phyloP scores from a whole-genome alignment of 176 grass and related monocot genomes.

The Secale cereale region DNA sequence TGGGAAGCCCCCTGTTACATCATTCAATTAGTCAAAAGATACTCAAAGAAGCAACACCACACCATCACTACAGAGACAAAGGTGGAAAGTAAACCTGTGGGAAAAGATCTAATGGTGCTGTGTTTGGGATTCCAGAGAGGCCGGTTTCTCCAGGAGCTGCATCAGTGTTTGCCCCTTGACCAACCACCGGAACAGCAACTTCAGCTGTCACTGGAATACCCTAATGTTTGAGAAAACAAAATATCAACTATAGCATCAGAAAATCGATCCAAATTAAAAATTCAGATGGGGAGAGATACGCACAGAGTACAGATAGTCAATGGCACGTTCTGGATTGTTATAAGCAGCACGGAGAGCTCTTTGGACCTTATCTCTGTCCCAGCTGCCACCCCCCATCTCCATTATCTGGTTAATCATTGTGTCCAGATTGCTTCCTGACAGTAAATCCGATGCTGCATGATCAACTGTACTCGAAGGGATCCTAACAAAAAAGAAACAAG shows the following conservation, averaged over 20 bases:
- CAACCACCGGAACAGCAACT: conserved; percentile 60
- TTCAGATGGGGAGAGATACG: conserved; percentile 9
- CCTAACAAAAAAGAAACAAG: conserved; percentile 34
- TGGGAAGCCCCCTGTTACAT: conserved; percentile 49
- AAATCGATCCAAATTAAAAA: conserved; percentile 4
- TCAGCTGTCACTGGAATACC: conserved; percentile 83
- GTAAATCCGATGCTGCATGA: conserved; percentile 66
- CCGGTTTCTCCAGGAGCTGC: conserved; percentile 21
- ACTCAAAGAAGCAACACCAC: background rate
- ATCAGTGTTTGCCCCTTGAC: conserved; percentile 40
- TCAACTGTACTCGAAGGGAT: conserved; percentile 39
- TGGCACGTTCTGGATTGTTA: conserved; percentile 95
- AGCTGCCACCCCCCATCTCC: conserved; percentile 97
- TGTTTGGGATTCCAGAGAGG: conserved; percentile 74
- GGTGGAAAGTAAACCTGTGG: conserved; percentile 55
- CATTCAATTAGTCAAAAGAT: conserved; percentile 29
- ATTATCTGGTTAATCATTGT: conserved; percentile 73
- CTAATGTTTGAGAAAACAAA: conserved; percentile 41
- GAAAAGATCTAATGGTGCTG: conserved; percentile 89
- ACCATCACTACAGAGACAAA: conserved; percentile 4
- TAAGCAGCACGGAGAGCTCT: conserved; percentile 85
- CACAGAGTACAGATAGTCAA: conserved; percentile 98
- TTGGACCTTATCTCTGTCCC: conserved; percentile 81
- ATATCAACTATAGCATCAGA: conserved; percentile 10
- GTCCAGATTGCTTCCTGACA: conserved; percentile 61